These are phyloP conservation scores for Yamadazyma jaroonii DNA, from an alignment of 1,139 yeast genomes.

Conservation along the genomic window DNA sequence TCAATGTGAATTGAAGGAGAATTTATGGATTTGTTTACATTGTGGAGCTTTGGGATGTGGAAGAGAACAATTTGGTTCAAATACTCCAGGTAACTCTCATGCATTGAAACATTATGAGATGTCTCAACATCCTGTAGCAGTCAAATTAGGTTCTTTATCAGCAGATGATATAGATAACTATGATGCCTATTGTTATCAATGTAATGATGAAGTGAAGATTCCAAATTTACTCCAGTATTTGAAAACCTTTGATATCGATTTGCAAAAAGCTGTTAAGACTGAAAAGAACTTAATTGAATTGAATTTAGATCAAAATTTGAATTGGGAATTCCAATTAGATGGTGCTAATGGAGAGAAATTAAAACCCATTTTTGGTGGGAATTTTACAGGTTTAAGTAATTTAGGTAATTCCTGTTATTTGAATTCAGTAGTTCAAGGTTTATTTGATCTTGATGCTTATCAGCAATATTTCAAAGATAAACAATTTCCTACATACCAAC, in stretches of 20 bases:
- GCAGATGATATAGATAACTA: slow-evolving; percentile 49
- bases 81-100: slow-evolving; percentile 89
- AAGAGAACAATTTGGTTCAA: slow-evolving; percentile 81
- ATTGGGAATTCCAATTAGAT: slow-evolving; percentile 88
- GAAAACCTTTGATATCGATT: slow-evolving; percentile 65
- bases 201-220: slow-evolving; percentile 86
- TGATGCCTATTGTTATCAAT: slow-evolving; percentile 84
- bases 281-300: slow-evolving; percentile 87
- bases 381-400: slow-evolving; percentile 78
- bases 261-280: slow-evolving; percentile 55
- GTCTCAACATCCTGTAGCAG: slow-evolving; percentile 74
- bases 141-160: slow-evolving; percentile 85
- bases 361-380: slow-evolving; percentile 63
- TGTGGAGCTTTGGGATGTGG: slow-evolving; percentile 94
- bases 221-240: slow-evolving; percentile 54
- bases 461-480: slow-evolving; percentile 28
- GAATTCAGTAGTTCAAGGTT: slow-evolving; percentile 74
- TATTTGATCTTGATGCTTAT: slow-evolving; percentile 44
- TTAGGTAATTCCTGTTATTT: slow-evolving; percentile 92
- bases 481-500: slow-evolving; percentile 23
- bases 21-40: slow-evolving; percentile 85
- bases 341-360: slow-evolving; percentile 68
- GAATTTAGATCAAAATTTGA: slow-evolving; percentile 87
- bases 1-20: slow-evolving; percentile 60
- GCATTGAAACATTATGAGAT: slow-evolving; percentile 67